Evolutionary conservation across 345 rosid species (phyloP).

Genomic region (Raphanus sativus): DNA sequence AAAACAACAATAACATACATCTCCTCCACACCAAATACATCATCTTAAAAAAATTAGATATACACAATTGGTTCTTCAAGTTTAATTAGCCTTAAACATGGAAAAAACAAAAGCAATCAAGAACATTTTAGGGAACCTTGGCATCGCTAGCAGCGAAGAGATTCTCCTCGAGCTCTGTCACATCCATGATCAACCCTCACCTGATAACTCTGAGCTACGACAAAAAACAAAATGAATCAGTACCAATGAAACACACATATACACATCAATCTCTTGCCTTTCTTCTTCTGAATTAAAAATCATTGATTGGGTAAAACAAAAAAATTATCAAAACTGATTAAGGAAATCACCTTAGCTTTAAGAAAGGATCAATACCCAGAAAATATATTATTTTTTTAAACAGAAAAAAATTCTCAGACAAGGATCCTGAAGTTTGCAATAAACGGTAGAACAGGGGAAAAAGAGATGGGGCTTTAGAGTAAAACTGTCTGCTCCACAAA

Average conservation of each 20-base stretch:
- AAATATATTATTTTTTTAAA: background rate
- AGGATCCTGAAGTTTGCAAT: slow-evolving; percentile 23
- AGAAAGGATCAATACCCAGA: slow-evolving; percentile 50
- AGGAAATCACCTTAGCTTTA: slow-evolving; percentile 44
- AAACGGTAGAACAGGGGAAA: slow-evolving; percentile 8
- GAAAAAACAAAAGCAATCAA: background rate
- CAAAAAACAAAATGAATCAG: slow-evolving; percentile 8
- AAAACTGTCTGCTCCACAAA: slow-evolving; percentile 27
- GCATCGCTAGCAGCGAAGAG: slow-evolving; percentile 92
- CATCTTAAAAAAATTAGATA: background rate
- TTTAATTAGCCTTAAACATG: background rate
- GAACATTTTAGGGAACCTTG: slow-evolving; percentile 54
- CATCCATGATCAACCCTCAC: slow-evolving; percentile 69
- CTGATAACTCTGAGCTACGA: slow-evolving; percentile 6
- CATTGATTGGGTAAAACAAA: background rate
- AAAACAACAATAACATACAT: slow-evolving; percentile 1
- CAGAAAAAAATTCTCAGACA: background rate
- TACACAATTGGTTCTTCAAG: background rate
- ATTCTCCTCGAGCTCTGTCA: slow-evolving; percentile 83
- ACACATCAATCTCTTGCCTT: background rate
- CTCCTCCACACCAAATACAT: background rate
- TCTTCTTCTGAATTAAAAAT: background rate
- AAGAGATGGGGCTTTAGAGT: background rate
- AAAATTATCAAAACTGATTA: background rate
- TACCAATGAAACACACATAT: background rate